Conservation (phyloP, 1,284 basidiomycete species). For the Tylopilus sp. region DNA sequence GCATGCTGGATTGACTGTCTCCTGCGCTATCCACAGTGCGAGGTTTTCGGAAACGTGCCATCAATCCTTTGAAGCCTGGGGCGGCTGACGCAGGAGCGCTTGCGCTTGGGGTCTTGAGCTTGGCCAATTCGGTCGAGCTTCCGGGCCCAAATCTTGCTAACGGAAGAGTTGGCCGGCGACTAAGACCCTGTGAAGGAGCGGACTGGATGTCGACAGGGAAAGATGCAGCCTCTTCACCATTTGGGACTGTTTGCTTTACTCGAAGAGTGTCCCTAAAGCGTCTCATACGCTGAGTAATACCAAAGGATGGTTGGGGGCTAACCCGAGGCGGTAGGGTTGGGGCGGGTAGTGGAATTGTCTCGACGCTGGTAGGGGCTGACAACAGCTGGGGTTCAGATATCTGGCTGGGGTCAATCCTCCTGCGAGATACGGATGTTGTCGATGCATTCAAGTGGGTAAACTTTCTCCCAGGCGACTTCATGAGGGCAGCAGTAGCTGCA, state of each 20-base stretch:
- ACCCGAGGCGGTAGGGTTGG: conserved; percentile 31
- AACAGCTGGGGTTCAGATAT: conserved; percentile 71
- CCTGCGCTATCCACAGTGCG: conserved; percentile 37
- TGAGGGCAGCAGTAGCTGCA: conserved; percentile 64
- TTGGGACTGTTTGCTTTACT: conserved; percentile 47
- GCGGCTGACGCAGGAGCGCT: conserved; percentile 65
- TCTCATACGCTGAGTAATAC: conserved; percentile 62
- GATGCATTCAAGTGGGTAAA: conserved; percentile 37
- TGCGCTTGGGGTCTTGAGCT: conserved; percentile 47
- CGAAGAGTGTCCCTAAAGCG: conserved; percentile 65
- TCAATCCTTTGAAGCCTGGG: conserved; percentile 71
- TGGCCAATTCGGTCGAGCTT: conserved; percentile 48
- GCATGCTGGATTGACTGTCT: conserved; percentile 32
- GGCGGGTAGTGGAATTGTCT: conserved; percentile 61
- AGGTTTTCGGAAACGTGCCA: conserved; percentile 71
- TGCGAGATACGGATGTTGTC: conserved; percentile 46
- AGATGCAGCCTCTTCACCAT: conserved; percentile 50
- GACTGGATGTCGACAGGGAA: conserved; percentile 41
- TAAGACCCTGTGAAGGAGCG: conserved; percentile 37
- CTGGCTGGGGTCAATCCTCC: conserved; percentile 61
- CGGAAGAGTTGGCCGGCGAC: conserved; percentile 36
- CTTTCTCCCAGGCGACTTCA: conserved; percentile 50
- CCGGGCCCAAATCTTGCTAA: conserved; percentile 34
- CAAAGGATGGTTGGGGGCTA: conserved; percentile 38
- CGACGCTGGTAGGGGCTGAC: conserved; percentile 70